Conservation (phyloP, 2,329 filamentous ascomycete species). For the Paradendryphiella salina region DNA sequence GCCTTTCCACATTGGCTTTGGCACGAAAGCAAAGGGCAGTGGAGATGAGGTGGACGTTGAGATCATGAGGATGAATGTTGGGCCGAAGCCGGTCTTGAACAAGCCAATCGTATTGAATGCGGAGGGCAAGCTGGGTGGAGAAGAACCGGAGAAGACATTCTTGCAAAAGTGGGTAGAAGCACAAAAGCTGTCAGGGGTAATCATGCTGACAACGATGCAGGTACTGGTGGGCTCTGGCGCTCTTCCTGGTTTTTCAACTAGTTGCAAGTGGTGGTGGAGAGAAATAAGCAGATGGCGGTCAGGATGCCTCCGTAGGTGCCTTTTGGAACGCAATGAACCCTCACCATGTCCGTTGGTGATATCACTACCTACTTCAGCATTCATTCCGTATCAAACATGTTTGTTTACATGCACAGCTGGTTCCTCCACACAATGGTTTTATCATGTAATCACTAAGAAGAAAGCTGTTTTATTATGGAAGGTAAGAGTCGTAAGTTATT, state of each 20-base stretch:
- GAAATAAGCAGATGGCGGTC: constrained; percentile 4
- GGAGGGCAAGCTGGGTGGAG: constrained; percentile 55
- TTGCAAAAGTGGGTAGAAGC: constrained; percentile 53
- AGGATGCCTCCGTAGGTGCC: background rate
- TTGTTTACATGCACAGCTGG: background rate
- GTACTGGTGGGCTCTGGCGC: constrained; percentile 56
- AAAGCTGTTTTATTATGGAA: background rate
- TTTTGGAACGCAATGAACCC: background rate
- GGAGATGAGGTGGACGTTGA: constrained; percentile 50
- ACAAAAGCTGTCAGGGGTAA: background rate
- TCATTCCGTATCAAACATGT: background rate
- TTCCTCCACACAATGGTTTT: background rate
- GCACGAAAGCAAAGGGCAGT: constrained; percentile 36
- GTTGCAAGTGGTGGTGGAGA: constrained; percentile 49
- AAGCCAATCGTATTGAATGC: constrained; percentile 61
- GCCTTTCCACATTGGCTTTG: constrained; percentile 53
- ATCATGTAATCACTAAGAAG: background rate
- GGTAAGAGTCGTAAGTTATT: constrained; percentile 4
- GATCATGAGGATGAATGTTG: constrained; percentile 45
- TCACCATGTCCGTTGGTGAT: background rate
- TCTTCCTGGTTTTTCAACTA: constrained; percentile 54
- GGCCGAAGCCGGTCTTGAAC: constrained; percentile 52
- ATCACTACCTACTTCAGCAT: background rate
- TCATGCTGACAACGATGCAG: constrained; percentile 35
- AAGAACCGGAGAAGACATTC: constrained; percentile 55